Evolutionary conservation across 108 stramenopile genomes (phyloP), one percentile per base, ranked within the genome.

Genomic region (Skeletonema potamos): DNA sequence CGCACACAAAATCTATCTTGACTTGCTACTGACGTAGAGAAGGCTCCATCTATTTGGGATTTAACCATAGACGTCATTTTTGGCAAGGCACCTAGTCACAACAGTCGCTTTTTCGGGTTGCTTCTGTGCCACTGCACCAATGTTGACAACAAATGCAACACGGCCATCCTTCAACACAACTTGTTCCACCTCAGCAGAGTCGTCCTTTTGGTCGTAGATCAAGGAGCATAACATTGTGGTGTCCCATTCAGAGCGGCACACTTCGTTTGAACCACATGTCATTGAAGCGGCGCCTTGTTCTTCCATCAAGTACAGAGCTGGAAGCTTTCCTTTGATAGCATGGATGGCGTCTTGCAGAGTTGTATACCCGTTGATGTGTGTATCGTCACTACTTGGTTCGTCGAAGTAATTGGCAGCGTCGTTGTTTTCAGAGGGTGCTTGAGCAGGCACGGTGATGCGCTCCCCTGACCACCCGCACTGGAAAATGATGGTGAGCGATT

Each of bases 251-350:
- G 34, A 15, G 22, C 61, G 32, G 33, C 12, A 22, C n/a, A 62
- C 18, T 62, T 62, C 34, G 18, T 62, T 62, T 24, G 61, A 62
- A 9, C 61, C 61, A 29, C 61, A 62, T 0, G 7, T 11, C 37
- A 62, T 36, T 8, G 36, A 9, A 37, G 33, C 61, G 17, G 34
- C 17, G 24, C 61, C 61, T 20, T 62, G 61, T n/a, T 62, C 61
- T 34, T 62, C 34, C 61, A 62, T 62, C 12, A 62, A 20, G 36
- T 62, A 62, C 17, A 62, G 36, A 37, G 61, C 36, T 20, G 61
- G 61, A n/a, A 62, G 27, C 36, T 62, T 33, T 9, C 34, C 32
- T 41, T 62, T 62, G 24, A 62, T 29, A 15, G 1, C 13, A 8
- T 62, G 27, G 12, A 62, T 22, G 30, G 36, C 33, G 10, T 62